A percentile compares a stretch with the other conserved stretches of the same genome.
Conservation (phyloP, 176 grass and related monocot species). For the Cenchrus purpureus region DNA sequence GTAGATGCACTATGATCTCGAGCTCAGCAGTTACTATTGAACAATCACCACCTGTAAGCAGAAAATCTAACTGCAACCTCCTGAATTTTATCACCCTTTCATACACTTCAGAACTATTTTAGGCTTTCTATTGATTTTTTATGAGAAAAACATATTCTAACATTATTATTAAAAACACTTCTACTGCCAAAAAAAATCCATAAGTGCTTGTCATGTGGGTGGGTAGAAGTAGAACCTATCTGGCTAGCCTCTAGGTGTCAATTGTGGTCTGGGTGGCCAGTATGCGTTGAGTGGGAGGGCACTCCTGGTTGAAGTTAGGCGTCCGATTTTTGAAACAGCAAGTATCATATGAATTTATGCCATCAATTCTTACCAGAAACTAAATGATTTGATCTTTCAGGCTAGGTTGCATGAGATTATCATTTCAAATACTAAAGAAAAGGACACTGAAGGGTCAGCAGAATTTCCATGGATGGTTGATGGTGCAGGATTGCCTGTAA, state of each 20-base stretch:
- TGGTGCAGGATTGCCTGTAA: constrained; percentile 92
- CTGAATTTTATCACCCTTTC: not conserved
- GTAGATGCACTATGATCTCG: not conserved
- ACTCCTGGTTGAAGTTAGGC: not conserved
- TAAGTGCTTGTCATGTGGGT: not conserved
- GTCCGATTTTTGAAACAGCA: not conserved
- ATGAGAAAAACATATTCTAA: not conserved
- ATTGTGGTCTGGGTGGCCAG: not conserved
- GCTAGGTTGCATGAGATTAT: constrained; percentile 87
- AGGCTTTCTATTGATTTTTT: constrained; percentile 2
- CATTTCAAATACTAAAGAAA: constrained; percentile 62
- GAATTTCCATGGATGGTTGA: constrained; percentile 94
- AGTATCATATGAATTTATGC: constrained; percentile 17
- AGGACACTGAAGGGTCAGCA: constrained; percentile 48
- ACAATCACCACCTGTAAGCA: not conserved
- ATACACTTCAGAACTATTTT: not conserved
- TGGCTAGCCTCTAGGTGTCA: not conserved
- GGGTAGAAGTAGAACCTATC: not conserved
- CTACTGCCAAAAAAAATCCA: not conserved
- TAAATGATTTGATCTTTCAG: constrained; percentile 54
- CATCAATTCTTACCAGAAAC: constrained; percentile 15
- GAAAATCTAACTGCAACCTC: not conserved
- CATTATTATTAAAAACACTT: not conserved
- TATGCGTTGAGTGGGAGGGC: not conserved
- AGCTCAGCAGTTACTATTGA: not conserved